Conservation (phyloP, 1,284 basidiomycete genomes). For the Apiotrichum brassicae region DNA sequence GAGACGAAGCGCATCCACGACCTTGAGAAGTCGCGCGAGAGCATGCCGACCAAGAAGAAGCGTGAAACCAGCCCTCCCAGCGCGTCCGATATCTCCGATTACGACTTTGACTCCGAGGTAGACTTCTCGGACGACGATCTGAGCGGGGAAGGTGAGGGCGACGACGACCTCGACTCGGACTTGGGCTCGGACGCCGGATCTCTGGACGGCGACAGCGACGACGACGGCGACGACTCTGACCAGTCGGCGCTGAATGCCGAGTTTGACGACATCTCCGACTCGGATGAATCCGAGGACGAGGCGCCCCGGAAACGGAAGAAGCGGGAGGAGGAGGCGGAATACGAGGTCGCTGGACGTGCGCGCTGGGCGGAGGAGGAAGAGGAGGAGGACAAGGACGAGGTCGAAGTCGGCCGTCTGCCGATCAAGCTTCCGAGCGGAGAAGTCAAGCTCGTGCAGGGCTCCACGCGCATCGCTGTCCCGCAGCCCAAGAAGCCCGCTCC, state of each 20-base stretch:
- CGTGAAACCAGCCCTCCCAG: conserved; percentile 24
- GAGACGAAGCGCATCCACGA: conserved; percentile 45
- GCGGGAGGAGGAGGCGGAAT: conserved; percentile 39
- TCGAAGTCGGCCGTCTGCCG: conserved; percentile 63
- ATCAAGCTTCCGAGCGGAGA: conserved; percentile 77
- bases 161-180: conserved; percentile 17
- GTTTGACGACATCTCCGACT: conserved; percentile 16
- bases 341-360: conserved; percentile 31
- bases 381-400: conserved; percentile 29
- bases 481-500: conserved; percentile 40
- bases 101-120: conserved; percentile 41
- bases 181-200: conserved; percentile 8
- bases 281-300: conserved; percentile 17
- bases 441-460: conserved; percentile 52
- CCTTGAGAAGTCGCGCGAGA: conserved; percentile 35
- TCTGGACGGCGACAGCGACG: no score
- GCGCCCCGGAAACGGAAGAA: conserved; percentile 24
- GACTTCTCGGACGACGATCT: conserved; percentile 17
- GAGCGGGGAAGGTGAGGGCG: conserved; percentile 1
- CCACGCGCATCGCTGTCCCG: conserved; percentile 48
- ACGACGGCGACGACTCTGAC: conserved; percentile 15
- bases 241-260: conserved; percentile 14
- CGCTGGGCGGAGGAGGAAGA: conserved; percentile 26
- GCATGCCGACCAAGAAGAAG: conserved; percentile 34
- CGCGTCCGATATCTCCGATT: conserved; percentile 29